Evolutionary conservation across 257 asterid species (phyloP), one percentile per base, ranked within the genome.

Genomic region (Ligustrum vulgare): DNA sequence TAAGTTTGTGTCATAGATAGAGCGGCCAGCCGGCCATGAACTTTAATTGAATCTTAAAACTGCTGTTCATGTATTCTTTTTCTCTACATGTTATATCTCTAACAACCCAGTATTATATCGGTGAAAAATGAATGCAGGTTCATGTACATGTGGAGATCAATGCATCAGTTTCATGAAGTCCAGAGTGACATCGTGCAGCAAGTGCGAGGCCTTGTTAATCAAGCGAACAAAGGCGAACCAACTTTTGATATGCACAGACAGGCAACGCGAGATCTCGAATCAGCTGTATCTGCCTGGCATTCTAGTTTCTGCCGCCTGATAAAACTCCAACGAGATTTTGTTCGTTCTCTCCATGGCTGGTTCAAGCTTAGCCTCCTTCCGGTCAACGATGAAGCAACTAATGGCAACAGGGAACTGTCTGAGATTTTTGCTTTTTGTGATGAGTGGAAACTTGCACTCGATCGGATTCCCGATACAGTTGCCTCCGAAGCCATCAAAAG

Each of bases 61-160:
- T 60, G 32, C 8, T 60, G 8, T 25, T 60, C 18, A 2, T 60
- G 6, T n/a, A 9, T 60, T 25, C 15, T 22, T 22, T 60, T 22
- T 1, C n/a, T 13, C 6, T 13, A 13, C n/a, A 45, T 45, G 15
- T 15, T 45, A 13, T 45, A 25, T 60, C 67, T 22, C 51, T 37
- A 36, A 68, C 37, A 33, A 56, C 69, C 32, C 8, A 16, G 20
- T n/a, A 10, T 45, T 36, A 71, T 37, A 28, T 83, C 65, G 68
- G 72, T 75, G 66, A 81, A 71, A 51, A 67, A 32, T 20, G 68
- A 71, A 51, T 79, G 77, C 87, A 95, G 99, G 84, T 93, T 93
- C 88, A 95, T 91, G 99, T 95, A 95, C 88, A 95, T 91, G 99
- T 95, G 99, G 99, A 87, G 84, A 89, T 90, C 97, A 41, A 95